phyloP scores from a whole-genome alignment of 1,284 basidiomycete genomes.

The Tilletia caries region DNA sequence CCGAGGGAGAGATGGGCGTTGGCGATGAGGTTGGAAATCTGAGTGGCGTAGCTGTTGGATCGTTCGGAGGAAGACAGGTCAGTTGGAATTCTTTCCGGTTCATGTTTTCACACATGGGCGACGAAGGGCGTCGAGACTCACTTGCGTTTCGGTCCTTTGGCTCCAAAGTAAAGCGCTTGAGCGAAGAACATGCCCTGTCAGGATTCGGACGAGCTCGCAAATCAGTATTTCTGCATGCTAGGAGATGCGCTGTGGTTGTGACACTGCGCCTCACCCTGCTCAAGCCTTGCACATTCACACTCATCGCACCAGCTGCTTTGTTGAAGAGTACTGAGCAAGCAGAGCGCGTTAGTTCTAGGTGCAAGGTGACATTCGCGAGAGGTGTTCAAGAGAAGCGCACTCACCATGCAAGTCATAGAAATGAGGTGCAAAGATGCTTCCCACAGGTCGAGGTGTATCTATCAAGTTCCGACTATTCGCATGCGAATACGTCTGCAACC shows the following conservation, averaged over 20 bases:
- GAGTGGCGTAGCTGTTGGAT: constrained; percentile 21
- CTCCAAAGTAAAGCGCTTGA: constrained; percentile 45
- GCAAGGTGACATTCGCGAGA: too few species aligned
- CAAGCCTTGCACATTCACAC: constrained; percentile 51
- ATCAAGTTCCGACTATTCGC: constrained; percentile 24
- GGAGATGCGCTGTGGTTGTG: neutral
- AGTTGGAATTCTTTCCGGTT: too few species aligned
- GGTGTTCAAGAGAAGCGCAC: too few species aligned
- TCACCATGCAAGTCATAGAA: constrained; percentile 50
- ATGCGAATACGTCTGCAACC: constrained; percentile 27
- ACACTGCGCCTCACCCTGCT: constrained; percentile 24
- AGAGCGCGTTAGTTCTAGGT: neutral
- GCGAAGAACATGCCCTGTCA: constrained; percentile 42
- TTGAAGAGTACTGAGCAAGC: constrained; percentile 38
- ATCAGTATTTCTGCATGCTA: neutral
- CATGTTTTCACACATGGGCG: too few species aligned
- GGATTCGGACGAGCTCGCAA: neutral
- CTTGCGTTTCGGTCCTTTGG: constrained; percentile 17
- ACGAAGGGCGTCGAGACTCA: neutral
- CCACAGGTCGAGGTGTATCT: constrained; percentile 28
- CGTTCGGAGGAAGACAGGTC: too few species aligned
- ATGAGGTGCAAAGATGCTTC: constrained; percentile 46
- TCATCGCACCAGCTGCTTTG: constrained; percentile 37
- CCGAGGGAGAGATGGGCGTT: constrained; percentile 37
- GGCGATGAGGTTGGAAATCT: constrained; percentile 30